Percentiles rank a stretch among this genome's conserved stretches.
These are phyloP conservation scores for Eutypella sp. DNA, from an alignment of 2,329 filamentous ascomycete genomes.

Conservation along the genomic window DNA sequence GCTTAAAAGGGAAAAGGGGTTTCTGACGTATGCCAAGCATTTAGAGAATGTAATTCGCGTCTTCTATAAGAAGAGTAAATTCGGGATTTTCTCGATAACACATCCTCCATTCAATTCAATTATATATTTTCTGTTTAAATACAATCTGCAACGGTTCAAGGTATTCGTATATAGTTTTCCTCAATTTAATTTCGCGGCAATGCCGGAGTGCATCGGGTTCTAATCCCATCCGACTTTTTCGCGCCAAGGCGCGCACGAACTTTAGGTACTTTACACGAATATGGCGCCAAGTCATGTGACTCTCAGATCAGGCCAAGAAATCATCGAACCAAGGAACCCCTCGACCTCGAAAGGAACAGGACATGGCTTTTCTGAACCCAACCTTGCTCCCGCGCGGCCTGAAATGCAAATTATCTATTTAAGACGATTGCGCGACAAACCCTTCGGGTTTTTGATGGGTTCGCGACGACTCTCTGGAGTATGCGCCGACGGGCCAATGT, in stretches of 20 bases:
- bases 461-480: neutral
- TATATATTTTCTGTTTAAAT: too few relatives aligned
- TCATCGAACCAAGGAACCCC: neutral
- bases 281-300: conserved; percentile 1
- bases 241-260: neutral
- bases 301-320: too few relatives aligned
- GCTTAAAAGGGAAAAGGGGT: neutral
- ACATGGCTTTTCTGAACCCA: neutral
- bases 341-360: neutral
- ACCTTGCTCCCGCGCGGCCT: neutral
- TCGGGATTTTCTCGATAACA: neutral
- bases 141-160: too few relatives aligned
- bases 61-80: neutral
- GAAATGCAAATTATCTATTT: neutral
- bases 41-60: neutral
- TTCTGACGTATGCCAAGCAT: neutral
- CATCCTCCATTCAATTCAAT: neutral
- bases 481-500: neutral
- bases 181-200: neutral
- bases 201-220: neutral
- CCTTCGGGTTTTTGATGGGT: neutral
- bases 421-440: neutral
- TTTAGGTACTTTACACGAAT: neutral
- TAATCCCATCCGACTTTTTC: neutral
- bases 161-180: too few relatives aligned